Evolutionary conservation across 2,329 filamentous ascomycete species (phyloP).

Genomic region (Diaporthe nobilis): DNA sequence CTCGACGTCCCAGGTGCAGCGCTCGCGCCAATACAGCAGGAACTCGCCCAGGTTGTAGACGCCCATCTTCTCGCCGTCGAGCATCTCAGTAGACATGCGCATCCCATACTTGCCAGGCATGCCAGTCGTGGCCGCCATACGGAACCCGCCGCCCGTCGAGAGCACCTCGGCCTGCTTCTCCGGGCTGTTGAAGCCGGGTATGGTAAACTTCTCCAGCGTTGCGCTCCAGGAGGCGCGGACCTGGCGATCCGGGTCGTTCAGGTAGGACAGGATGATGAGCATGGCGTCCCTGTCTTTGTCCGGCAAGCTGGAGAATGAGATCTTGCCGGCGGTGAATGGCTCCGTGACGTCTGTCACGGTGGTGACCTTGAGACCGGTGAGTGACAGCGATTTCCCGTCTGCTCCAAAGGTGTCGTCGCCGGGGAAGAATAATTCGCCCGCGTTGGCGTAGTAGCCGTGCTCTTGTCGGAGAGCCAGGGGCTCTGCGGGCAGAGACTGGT

Average conservation of each 20-base stretch:
- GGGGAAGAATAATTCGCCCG: constrained; percentile 35
- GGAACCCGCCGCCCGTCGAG: background rate
- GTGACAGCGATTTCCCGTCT: background rate
- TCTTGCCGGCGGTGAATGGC: constrained; percentile 11
- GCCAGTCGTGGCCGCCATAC: constrained; percentile 2
- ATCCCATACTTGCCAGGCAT: constrained; percentile 40
- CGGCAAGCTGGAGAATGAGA: constrained; percentile 12
- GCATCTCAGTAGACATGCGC: constrained; percentile 28
- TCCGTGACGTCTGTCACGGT: constrained; percentile 22
- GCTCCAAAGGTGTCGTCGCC: constrained; percentile 7
- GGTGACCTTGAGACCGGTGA: constrained; percentile 22
- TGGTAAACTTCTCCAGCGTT: constrained; percentile 33
- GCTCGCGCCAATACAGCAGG: constrained; percentile 41
- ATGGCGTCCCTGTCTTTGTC: constrained; percentile 30
- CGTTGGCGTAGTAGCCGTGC: constrained; percentile 42
- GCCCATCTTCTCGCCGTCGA: constrained; percentile 36
- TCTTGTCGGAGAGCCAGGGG: constrained; percentile 37
- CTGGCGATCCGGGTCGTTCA: constrained; percentile 38
- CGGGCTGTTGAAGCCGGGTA: constrained; percentile 34
- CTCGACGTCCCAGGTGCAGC: constrained; percentile 31
- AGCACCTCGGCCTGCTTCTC: constrained; percentile 30
- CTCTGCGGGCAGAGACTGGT: constrained; percentile 38
- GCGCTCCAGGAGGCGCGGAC: constrained; percentile 41
- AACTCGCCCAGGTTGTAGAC: constrained; percentile 41
- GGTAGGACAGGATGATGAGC: constrained; percentile 33